Evolutionary conservation across 495 filamentous ascomycete genomes (phyloP).

Genomic region (Neurospora sp.): DNA sequence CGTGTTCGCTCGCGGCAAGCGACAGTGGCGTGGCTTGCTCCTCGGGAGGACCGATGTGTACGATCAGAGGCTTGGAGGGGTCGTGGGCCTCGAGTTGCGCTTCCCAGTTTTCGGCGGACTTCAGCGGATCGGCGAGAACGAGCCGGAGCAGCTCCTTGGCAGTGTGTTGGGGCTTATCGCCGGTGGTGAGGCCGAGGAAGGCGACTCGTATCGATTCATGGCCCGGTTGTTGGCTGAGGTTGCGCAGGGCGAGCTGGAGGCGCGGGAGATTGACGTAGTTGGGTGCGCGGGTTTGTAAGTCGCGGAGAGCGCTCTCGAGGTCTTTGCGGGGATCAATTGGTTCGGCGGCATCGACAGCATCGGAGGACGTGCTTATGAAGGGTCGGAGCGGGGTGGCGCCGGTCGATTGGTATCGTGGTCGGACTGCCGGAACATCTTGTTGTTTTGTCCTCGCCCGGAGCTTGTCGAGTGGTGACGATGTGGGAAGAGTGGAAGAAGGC

Average conservation of each 20-base stretch:
- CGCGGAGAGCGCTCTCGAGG: constrained; percentile 51
- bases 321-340: constrained; percentile 26
- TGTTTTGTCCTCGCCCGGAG: background rate
- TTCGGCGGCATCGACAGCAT: background rate
- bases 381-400: constrained; percentile 1
- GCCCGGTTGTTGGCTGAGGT: constrained; percentile 53
- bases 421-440: background rate
- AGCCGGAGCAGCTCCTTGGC: constrained; percentile 54
- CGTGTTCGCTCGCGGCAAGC: constrained; percentile 13
- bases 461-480: background rate
- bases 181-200: constrained; percentile 33
- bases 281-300: constrained; percentile 50
- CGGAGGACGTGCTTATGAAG: background rate
- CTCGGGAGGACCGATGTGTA: constrained; percentile 27
- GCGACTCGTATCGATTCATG: constrained; percentile 62
- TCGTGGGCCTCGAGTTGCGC: constrained; percentile 44
- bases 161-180: constrained; percentile 13
- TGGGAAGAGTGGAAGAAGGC: background rate
- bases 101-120: constrained; percentile 58
- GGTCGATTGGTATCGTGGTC: constrained; percentile 12
- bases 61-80: constrained; percentile 31
- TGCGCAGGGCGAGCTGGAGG: constrained; percentile 68
- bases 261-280: constrained; percentile 64
- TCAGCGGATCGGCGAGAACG: constrained; percentile 70
- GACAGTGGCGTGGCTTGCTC: constrained; percentile 6